phyloP scores from a whole-genome alignment of 2,329 filamentous ascomycete species.

The Aspergillus arachidicola region DNA sequence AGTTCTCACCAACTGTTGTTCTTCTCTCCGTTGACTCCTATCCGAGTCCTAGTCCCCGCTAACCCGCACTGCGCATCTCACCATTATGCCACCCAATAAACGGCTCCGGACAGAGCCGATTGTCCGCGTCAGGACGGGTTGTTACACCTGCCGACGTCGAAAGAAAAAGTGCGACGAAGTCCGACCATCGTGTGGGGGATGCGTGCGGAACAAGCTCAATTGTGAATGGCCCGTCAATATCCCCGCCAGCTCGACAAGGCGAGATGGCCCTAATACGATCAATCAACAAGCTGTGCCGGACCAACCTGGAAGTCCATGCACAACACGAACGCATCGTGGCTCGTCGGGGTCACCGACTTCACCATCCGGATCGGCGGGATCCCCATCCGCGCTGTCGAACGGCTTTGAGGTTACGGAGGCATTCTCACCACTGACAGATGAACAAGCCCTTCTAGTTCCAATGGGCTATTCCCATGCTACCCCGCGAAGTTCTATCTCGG shows the following conservation, averaged over 20 bases:
- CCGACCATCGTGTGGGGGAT: conserved; percentile 38
- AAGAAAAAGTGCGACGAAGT: conserved; percentile 40
- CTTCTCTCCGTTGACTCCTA: background rate
- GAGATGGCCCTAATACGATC: background rate
- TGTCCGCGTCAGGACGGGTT: conserved; percentile 36
- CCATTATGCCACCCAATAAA: conserved; percentile 28
- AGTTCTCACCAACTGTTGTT: background rate
- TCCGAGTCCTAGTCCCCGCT: background rate
- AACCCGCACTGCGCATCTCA: background rate
- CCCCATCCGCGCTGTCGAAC: background rate
- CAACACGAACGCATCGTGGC: background rate
- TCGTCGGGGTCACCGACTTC: background rate
- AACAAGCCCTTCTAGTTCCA: background rate
- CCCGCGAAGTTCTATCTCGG: background rate
- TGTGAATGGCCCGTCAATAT: conserved; percentile 31
- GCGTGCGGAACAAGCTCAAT: conserved; percentile 30
- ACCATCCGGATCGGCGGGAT: background rate
- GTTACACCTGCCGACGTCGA: conserved; percentile 33
- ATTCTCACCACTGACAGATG: background rate
- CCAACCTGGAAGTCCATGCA: background rate
- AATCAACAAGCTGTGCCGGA: background rate
- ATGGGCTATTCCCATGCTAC: background rate
- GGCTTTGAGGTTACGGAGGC: background rate
- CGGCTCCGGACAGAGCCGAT: conserved; percentile 29
- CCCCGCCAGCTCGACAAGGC: conserved; percentile 6